Evolutionary conservation across 179 eudicot species (phyloP).

Genomic region (Pouteria campechiana): DNA sequence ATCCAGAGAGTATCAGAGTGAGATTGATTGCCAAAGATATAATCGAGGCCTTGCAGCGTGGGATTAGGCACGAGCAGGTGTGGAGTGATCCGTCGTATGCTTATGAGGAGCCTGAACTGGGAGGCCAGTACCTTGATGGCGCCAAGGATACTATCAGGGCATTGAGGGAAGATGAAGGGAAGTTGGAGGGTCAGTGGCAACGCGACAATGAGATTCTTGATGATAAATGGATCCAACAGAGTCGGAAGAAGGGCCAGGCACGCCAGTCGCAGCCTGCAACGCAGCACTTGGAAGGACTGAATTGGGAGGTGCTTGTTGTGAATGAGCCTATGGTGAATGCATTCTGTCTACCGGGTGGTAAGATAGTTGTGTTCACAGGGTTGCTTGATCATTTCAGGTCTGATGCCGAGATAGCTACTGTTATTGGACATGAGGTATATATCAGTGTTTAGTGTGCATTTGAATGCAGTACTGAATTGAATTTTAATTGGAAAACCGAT

Average conservation of each 20-base stretch:
- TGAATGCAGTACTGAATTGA: no score
- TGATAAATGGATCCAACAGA: slow-evolving; percentile 67
- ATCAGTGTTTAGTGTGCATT: no score
- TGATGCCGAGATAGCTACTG: slow-evolving; percentile 79
- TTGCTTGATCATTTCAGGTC: slow-evolving; percentile 49
- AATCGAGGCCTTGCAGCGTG: slow-evolving; percentile 64
- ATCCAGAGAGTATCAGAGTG: slow-evolving; percentile 70
- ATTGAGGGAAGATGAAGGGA: slow-evolving; percentile 16
- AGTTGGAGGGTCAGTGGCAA: slow-evolving; percentile 30
- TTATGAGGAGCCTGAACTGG: slow-evolving; percentile 20
- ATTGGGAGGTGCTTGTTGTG: slow-evolving; percentile 85
- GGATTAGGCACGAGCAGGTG: slow-evolving; percentile 56
- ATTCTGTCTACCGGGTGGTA: slow-evolving; percentile 89
- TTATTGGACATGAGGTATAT: slow-evolving; percentile 87
- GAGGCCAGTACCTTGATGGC: slow-evolving; percentile 4
- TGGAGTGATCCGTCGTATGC: slow-evolving; percentile 62
- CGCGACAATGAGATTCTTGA: slow-evolving; percentile 64
- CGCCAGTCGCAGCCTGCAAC: slow-evolving; percentile 26
- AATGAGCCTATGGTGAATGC: slow-evolving; percentile 68
- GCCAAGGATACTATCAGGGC: slow-evolving; percentile 27
- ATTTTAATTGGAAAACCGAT: no score
- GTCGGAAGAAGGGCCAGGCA: slow-evolving; percentile 49
- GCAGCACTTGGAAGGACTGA: slow-evolving; percentile 68
- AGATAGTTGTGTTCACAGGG: slow-evolving; percentile 90
- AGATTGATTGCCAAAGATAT: slow-evolving; percentile 60